phyloP scores from a whole-genome alignment of 805 yeast genomes.

The Hanseniaspora valbyensis region DNA sequence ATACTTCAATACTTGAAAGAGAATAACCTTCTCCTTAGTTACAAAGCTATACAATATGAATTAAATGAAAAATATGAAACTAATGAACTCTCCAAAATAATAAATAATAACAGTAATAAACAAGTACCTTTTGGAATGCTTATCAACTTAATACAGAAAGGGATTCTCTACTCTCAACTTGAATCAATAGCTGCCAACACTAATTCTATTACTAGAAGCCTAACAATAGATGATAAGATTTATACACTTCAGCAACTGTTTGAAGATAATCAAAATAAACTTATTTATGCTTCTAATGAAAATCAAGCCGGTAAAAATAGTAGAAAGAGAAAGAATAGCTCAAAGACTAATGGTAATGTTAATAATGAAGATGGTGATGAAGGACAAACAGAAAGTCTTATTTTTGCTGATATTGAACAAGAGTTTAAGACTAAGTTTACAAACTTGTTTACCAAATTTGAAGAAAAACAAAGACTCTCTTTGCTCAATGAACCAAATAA shows the following conservation, averaged over 20 bases:
- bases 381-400: not conserved
- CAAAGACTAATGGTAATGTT: not conserved
- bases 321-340: conserved; percentile 1
- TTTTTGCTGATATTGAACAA: not conserved
- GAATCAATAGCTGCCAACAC: conserved; percentile 2
- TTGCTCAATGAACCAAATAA: not conserved
- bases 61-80: conserved; percentile 8
- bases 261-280: conserved; percentile 13
- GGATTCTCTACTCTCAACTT: conserved; percentile 12
- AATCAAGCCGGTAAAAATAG: not conserved
- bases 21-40: conserved; percentile 7
- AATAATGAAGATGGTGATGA: not conserved
- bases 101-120: not conserved
- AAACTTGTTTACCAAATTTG: conserved; percentile 1
- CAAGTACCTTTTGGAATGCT: conserved; percentile 14
- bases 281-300: conserved; percentile 2
- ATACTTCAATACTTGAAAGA: conserved; percentile 10
- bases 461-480: not conserved
- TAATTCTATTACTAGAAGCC: conserved; percentile 1
- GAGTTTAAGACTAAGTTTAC: conserved; percentile 5
- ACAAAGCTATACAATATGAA: conserved; percentile 14
- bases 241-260: conserved; percentile 10
- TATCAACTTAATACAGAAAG: conserved; percentile 10
- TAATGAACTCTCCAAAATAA: not conserved
- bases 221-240: not conserved